Percentiles rank a stretch among this genome's conserved stretches.
Evolutionary conservation across 1,284 basidiomycete genomes (phyloP).

Genomic region (Fereydounia khargensis): DNA sequence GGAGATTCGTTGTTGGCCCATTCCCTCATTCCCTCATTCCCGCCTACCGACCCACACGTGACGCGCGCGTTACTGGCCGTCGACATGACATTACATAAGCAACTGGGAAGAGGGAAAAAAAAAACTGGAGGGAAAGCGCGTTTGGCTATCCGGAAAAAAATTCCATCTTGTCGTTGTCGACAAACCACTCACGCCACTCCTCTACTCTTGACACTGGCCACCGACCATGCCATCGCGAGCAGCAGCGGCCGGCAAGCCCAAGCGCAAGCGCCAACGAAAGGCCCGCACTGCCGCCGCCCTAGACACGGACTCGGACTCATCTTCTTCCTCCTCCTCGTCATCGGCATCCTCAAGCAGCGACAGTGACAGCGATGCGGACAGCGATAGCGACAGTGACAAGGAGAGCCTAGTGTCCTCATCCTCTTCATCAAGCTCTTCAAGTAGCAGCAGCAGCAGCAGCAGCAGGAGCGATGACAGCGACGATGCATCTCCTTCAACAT

Average conservation of each 20-base stretch:
- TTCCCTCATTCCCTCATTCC: no score
- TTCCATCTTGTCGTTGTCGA: no score
- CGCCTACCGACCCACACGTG: no score
- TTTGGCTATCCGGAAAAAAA: no score
- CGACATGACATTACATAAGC: no score
- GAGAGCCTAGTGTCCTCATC: no score
- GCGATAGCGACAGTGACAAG: not conserved
- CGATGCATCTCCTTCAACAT: slow-evolving; percentile 6
- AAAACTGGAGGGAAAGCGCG: no score
- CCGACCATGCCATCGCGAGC: not conserved
- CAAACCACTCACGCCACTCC: no score
- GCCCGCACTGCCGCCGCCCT: slow-evolving; percentile 24
- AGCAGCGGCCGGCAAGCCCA: slow-evolving; percentile 4
- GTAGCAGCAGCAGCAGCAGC: not conserved
- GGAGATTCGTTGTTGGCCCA: no score
- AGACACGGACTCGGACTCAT: slow-evolving; percentile 15
- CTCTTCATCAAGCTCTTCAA: slow-evolving; percentile 1
- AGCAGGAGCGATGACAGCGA: not conserved
- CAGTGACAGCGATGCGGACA: not conserved
- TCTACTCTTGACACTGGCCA: not conserved
- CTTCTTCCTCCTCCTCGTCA: slow-evolving; percentile 12
- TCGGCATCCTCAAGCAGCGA: slow-evolving; percentile 11
- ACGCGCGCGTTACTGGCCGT: no score
- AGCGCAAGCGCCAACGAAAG: slow-evolving; percentile 21
- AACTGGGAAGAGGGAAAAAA: no score